Percentiles rank a stretch among this genome's conserved stretches.
These are phyloP conservation scores for Calonectria hongkongensis DNA, from an alignment of 2,329 filamentous ascomycete genomes.

Conservation along the genomic window DNA sequence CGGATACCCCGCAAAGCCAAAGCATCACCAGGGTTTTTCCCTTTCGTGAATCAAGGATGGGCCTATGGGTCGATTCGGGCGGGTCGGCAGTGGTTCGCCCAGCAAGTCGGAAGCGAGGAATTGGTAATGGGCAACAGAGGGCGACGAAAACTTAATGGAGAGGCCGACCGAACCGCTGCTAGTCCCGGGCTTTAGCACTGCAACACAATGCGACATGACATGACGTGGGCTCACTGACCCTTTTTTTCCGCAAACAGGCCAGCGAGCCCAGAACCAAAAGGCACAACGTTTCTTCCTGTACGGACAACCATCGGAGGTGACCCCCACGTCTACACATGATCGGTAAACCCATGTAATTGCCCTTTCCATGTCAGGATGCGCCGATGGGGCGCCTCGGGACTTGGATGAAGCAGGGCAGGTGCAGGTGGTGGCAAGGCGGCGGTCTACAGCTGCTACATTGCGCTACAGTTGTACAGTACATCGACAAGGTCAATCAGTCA, in stretches of 20 bases:
- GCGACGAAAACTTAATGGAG: neutral
- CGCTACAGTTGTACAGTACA: neutral
- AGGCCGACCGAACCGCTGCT: slow-evolving; percentile 19
- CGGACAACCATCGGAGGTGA: slow-evolving; percentile 19
- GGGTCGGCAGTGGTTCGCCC: slow-evolving; percentile 11
- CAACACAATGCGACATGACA: slow-evolving; percentile 18
- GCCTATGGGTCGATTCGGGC: slow-evolving; percentile 21
- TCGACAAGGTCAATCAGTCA: neutral
- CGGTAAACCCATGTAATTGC: slow-evolving; percentile 22
- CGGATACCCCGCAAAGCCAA: slow-evolving; percentile 23
- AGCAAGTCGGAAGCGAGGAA: slow-evolving; percentile 29
- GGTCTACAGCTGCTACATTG: neutral
- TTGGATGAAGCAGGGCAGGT: neutral
- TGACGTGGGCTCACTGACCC: slow-evolving; percentile 21
- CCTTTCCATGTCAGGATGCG: slow-evolving; percentile 18
- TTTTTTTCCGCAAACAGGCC: slow-evolving; percentile 3
- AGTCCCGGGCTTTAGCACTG: slow-evolving; percentile 11
- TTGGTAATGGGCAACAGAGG: slow-evolving; percentile 10
- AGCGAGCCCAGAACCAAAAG: neutral
- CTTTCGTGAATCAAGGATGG: slow-evolving; percentile 12
- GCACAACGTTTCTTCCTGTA: neutral
- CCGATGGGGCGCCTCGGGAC: slow-evolving; percentile 16
- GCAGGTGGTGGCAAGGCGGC: neutral
- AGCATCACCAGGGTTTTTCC: neutral
- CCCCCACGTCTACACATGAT: slow-evolving; percentile 15